A percentile compares a stretch with the other conserved stretches of the same genome.
phyloP scores from a whole-genome alignment of 176 grass and related monocot species.

The Secale cereale region DNA sequence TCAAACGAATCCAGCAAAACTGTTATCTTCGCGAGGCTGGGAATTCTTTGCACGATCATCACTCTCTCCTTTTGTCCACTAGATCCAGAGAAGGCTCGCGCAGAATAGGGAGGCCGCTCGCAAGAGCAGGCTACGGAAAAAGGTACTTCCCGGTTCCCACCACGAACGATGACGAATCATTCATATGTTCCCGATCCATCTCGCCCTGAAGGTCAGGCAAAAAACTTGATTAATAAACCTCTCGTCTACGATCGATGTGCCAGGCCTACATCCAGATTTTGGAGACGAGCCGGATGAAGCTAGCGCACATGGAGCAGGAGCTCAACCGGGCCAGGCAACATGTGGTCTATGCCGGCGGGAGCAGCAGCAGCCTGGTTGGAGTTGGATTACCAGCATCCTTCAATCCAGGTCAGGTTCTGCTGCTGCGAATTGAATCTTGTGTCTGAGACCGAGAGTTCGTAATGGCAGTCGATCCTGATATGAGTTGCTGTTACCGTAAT shows the following conservation, averaged over 20 bases:
- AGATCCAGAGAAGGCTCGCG: slow-evolving; percentile 37
- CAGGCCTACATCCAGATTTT: slow-evolving; percentile 91
- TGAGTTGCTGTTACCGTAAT: not conserved
- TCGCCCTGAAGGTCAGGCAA: no score
- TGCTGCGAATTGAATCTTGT: not conserved
- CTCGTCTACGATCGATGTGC: not conserved
- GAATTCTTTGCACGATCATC: not conserved
- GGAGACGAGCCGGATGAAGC: slow-evolving; percentile 79
- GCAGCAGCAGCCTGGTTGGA: slow-evolving; percentile 23
- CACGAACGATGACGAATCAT: no score
- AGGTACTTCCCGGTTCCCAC: slow-evolving; percentile 10
- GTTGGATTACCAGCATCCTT: slow-evolving; percentile 21
- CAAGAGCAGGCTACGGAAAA: slow-evolving; percentile 60
- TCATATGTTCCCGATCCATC: no score
- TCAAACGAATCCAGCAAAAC: not conserved
- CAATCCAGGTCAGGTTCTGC: slow-evolving; percentile 42
- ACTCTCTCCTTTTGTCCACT: not conserved
- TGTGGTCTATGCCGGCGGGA: slow-evolving; percentile 33
- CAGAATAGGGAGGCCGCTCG: slow-evolving; percentile 61
- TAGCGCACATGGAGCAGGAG: slow-evolving; percentile 77
- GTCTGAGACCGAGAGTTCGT: not conserved
- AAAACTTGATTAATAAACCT: no score
- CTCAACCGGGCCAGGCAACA: slow-evolving; percentile 43
- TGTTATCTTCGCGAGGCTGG: not conserved
- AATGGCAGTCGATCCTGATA: not conserved